Conservation (phyloP, 2,329 filamentous ascomycete genomes). For the Sporothrix pallida region DNA sequence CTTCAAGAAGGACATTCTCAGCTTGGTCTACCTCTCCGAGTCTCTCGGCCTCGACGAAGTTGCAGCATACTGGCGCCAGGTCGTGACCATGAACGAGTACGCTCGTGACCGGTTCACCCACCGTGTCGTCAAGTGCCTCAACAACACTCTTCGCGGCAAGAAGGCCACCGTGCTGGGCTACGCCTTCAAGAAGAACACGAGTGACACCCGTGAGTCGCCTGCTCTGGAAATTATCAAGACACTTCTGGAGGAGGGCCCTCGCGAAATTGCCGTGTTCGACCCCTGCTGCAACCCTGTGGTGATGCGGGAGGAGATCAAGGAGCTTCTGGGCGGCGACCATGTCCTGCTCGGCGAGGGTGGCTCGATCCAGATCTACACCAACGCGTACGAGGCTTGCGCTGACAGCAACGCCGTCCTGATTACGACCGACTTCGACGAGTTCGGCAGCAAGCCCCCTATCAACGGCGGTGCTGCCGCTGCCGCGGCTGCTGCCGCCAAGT, state of each 20-base stretch:
- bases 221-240: conserved; percentile 71
- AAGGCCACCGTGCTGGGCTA: conserved; percentile 76
- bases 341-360: conserved; percentile 48
- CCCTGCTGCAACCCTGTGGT: conserved; percentile 63
- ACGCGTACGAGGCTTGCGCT: conserved; percentile 57
- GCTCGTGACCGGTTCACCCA: conserved; percentile 72
- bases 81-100: conserved; percentile 78
- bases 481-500: conserved; percentile 40
- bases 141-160: conserved; percentile 70
- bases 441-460: conserved; percentile 47
- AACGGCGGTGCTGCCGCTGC: conserved; percentile 35
- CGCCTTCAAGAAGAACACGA: conserved; percentile 81
- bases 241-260: conserved; percentile 67
- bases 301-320: conserved; percentile 57
- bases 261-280: conserved; percentile 71
- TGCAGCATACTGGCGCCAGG: conserved; percentile 74
- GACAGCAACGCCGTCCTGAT: conserved; percentile 58
- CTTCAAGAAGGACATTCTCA: conserved; percentile 81
- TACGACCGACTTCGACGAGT: conserved; percentile 64
- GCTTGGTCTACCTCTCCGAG: conserved; percentile 74
- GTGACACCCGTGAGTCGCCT: conserved; percentile 73
- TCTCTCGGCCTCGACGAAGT: conserved; percentile 72
- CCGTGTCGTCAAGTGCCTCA: conserved; percentile 68
- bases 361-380: conserved; percentile 55
- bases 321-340: conserved; percentile 47